These are phyloP conservation scores for Pistacia vera DNA, from an alignment of 345 rosid species.

Conservation along the genomic window DNA sequence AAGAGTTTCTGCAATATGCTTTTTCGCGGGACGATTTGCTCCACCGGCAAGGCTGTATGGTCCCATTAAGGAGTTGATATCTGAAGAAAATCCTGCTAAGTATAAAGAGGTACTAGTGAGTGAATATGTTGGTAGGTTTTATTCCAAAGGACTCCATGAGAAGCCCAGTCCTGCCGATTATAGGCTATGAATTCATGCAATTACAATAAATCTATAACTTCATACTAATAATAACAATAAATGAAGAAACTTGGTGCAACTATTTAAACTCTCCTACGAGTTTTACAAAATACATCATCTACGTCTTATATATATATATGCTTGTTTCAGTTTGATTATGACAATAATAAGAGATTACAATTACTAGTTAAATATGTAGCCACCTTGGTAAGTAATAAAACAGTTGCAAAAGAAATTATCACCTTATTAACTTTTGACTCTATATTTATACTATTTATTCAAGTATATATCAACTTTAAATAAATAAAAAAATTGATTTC, in stretches of 20 bases:
- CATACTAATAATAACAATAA: not conserved
- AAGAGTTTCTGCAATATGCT: constrained; percentile 44
- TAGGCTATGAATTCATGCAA: not conserved
- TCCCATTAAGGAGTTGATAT: constrained; percentile 36
- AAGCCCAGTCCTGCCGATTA: constrained; percentile 18
- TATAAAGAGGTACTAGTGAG: constrained; percentile 20
- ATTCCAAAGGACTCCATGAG: constrained; percentile 27
- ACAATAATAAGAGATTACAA: too few species aligned
- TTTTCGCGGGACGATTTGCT: constrained; percentile 16
- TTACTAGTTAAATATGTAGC: too few species aligned
- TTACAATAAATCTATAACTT: not conserved
- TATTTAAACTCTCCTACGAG: too few species aligned
- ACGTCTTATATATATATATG: too few species aligned
- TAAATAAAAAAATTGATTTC: too few species aligned
- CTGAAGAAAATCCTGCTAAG: constrained; percentile 29
- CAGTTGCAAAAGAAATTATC: too few species aligned
- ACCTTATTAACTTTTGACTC: too few species aligned
- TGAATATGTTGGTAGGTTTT: constrained; percentile 23
- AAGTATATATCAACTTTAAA: too few species aligned
- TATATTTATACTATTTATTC: too few species aligned
- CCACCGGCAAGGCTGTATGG: constrained; percentile 18
- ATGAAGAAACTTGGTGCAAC: not conserved
- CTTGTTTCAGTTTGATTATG: too few species aligned
- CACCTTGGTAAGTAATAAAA: too few species aligned
- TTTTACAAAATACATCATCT: too few species aligned